Evolutionary conservation across 768 basidiomycete species (phyloP), one percentile per base, ranked within the genome.

Genomic region (Termitomyces sp.): DNA sequence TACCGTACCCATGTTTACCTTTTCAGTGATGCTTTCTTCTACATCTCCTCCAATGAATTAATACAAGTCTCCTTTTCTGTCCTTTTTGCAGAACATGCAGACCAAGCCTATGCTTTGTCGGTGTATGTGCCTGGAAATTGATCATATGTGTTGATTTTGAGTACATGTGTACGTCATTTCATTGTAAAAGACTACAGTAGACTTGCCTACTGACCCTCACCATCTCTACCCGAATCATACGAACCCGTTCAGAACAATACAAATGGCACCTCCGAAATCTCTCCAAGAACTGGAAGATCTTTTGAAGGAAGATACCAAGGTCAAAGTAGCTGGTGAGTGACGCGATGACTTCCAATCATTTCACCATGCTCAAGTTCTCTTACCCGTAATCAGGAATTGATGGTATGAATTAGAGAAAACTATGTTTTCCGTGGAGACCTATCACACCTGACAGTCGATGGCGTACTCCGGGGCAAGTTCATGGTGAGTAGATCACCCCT

Each of bases 381-480:
- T n/a, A 49, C n/a, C 29, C 33, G 6, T 44, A 45, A 12, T 12
- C 41, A 76, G 73, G 77, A 15, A 77, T 92, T 52, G 90, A 92
- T 66, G 90, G 90, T 91, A 67, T 64, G 72, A 60, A 40, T 50
- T 45, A 29, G 15, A 48, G 35, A 10, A 35, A 33, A 36, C 23
- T 33, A 31, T 47, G 31, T 12, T 29, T 27, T 18, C 3, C 42
- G n/a, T n/a, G 15, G 7, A n/a, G 23, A 47, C 20, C 43, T 41
- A 36, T 23, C 27, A 39, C 13, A 52, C 23, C 39, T 12, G 36
- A 25, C 60, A 94, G 93, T 95, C 33, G 96, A 98, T 70, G 96
- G 96, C 27, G 85, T 98, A 11, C 77, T 97, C 15, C 81, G 96
- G 31, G 96, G 96, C n/a, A 98, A 98, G 72, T 90, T 87, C 66